phyloP scores from a whole-genome alignment of 1,284 basidiomycete genomes.

The Marasmius sp. region DNA sequence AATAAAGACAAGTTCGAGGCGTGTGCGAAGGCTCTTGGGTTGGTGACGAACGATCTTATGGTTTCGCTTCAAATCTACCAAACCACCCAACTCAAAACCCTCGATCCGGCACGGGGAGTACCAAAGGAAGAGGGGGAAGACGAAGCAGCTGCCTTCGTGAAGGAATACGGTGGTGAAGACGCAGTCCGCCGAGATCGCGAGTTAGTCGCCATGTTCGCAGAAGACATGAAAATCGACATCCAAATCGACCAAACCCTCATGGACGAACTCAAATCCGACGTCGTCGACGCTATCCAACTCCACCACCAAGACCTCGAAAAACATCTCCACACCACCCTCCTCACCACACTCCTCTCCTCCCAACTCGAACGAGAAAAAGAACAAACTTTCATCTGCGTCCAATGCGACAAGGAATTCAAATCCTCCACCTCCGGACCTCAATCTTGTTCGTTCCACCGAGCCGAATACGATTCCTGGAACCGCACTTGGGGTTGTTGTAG shows the following conservation, averaged over 20 bases:
- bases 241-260: slow-evolving; percentile 34
- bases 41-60: slow-evolving; percentile 34
- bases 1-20: slow-evolving; percentile 30
- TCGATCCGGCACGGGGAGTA: slow-evolving; percentile 21
- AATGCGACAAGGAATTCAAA: slow-evolving; percentile 34
- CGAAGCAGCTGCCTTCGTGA: slow-evolving; percentile 31
- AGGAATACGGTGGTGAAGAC: slow-evolving; percentile 32
- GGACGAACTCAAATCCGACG: slow-evolving; percentile 32
- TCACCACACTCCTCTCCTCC: too few species aligned
- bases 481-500: slow-evolving; percentile 33
- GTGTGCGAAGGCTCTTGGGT: slow-evolving; percentile 25
- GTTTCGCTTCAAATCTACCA: slow-evolving; percentile 40
- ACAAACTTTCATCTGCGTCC: slow-evolving; percentile 34
- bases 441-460: slow-evolving; percentile 36
- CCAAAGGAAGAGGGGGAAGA: slow-evolving; percentile 35
- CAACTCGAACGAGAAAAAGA: slow-evolving; percentile 32
- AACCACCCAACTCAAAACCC: slow-evolving; percentile 28
- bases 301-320: slow-evolving; percentile 29
- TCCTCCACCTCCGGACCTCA: slow-evolving; percentile 33
- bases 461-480: slow-evolving; percentile 31
- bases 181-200: slow-evolving; percentile 29
- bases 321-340: too few species aligned
- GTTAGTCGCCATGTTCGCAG: slow-evolving; percentile 35
- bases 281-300: slow-evolving; percentile 29
- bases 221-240: slow-evolving; percentile 27